Percentiles rank a stretch among this genome's conserved stretches.
These are phyloP conservation scores for Epichloe glyceriae DNA, from an alignment of 2,329 filamentous ascomycete genomes.

Conservation along the genomic window DNA sequence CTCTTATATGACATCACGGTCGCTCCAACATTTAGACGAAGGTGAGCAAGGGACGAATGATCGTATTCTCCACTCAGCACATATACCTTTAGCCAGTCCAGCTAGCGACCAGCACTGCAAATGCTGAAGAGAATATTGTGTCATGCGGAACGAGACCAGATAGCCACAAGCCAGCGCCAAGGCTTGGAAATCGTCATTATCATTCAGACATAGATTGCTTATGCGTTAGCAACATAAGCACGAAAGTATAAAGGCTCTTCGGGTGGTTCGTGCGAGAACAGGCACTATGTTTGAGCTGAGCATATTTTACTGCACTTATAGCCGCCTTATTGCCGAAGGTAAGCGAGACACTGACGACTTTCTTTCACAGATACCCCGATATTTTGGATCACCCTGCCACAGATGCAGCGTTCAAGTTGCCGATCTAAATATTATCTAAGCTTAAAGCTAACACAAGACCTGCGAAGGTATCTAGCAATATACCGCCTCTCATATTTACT, in stretches of 20 bases:
- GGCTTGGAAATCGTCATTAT: slow-evolving; percentile 34
- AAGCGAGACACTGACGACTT: not conserved
- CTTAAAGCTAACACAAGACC: slow-evolving; percentile 54
- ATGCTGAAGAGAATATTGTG: slow-evolving; percentile 30
- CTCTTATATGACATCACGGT: slow-evolving; percentile 22
- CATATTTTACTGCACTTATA: slow-evolving; percentile 53
- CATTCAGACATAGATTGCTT: slow-evolving; percentile 53
- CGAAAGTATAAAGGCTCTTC: slow-evolving; percentile 44
- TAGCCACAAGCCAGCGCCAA: slow-evolving; percentile 7
- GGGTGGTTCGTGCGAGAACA: slow-evolving; percentile 43
- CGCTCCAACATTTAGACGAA: slow-evolving; percentile 8
- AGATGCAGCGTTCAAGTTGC: slow-evolving; percentile 42
- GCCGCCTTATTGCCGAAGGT: slow-evolving; percentile 23
- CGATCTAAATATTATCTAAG: slow-evolving; percentile 43
- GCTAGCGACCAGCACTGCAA: slow-evolving; percentile 19
- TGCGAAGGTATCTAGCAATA: slow-evolving; percentile 31
- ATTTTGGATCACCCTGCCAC: slow-evolving; percentile 33
- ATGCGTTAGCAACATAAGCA: slow-evolving; percentile 48
- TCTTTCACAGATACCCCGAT: slow-evolving; percentile 27
- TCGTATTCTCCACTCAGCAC: slow-evolving; percentile 32
- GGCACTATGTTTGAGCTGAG: slow-evolving; percentile 53
- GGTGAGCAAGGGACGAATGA: slow-evolving; percentile 51
- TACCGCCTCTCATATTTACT: slow-evolving; percentile 47
- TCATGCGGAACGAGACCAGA: slow-evolving; percentile 14
- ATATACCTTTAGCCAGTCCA: too few species aligned